Base-by-base conservation (phyloP, 1,139 yeast genomes). In the Yamadazyma kanchanaburiensis region DNA sequence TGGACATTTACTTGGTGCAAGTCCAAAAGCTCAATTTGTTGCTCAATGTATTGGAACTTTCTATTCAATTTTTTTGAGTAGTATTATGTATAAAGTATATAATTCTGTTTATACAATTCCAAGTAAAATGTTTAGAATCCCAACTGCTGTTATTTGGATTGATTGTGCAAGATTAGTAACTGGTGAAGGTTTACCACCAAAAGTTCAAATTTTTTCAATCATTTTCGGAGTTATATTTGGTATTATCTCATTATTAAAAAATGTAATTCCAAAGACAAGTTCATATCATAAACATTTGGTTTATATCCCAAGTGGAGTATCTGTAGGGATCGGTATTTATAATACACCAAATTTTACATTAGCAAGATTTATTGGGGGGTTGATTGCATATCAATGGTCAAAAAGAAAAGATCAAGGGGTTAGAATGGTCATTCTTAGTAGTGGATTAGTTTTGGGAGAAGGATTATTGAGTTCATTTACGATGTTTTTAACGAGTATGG, bases 61-160 rank as follows among this genome's bases (percentile, higher is more conserved):
- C 1, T 91, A 87, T 77, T 85, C 96, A 0, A 78, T 87, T 6
- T 47, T 87, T 5, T 60, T 89, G 31, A 84, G 95, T 32, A 74
- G 95, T 5, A 49, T 84, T 25, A 86, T 91, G 74, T 91, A 91
- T 67, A 71, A 76, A 35, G 73, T 86, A 13, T 91, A 91, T 69
- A 84, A 85, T 48, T 45, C 69, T 4, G 87, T 88, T 6, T 91
- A 91, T 57, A 77, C 77, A 28, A 86, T 91, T 22, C 98, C 98
- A 0, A 87, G 85, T 31, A 63, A 72, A 13, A 65, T 77, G 32
- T 91, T 86, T 53, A 67, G 96, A 37, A 78, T 91, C 23, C 98
- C 98, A 4, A 91, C 98, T 0, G 96, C 97, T 0, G 77, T 87
- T 4, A 86, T 91, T 12, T 91, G 98, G 98, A 81, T 91, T 30